Conservation (phyloP, 108 stramenopile species). For the Bacterosira constricta region DNA sequence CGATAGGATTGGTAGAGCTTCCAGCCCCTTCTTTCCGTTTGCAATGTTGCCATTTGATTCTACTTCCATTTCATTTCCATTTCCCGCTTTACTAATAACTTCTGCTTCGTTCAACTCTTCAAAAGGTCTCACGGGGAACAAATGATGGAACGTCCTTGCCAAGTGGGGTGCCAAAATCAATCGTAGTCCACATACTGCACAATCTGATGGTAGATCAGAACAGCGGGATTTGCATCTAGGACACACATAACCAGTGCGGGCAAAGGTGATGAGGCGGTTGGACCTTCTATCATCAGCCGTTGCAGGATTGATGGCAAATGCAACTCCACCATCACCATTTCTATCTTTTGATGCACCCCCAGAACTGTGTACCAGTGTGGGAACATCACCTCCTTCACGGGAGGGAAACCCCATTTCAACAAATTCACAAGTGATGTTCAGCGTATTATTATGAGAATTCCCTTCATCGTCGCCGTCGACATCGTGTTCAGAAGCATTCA, state of each 20-base stretch:
- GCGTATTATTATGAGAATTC: slow-evolving; percentile 10
- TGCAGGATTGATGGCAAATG: slow-evolving; percentile 43
- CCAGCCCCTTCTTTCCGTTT: slow-evolving; percentile 46
- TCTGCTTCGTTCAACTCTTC: slow-evolving; percentile 56
- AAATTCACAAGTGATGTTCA: slow-evolving; percentile 66
- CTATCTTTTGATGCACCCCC: slow-evolving; percentile 50
- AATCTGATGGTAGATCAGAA: slow-evolving; percentile 80
- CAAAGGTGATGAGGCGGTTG: slow-evolving; percentile 54
- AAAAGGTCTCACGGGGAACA: slow-evolving; percentile 92
- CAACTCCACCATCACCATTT: slow-evolving; percentile 41
- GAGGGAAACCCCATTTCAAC: slow-evolving; percentile 88
- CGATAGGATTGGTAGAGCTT: slow-evolving; percentile 29
- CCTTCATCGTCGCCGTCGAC: slow-evolving; percentile 7
- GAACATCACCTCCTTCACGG: slow-evolving; percentile 65
- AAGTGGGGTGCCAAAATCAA: slow-evolving; percentile 87
- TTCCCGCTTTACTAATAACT: slow-evolving; percentile 3
- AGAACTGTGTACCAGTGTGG: slow-evolving; percentile 67
- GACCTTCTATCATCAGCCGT: slow-evolving; percentile 44
- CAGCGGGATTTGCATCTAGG: slow-evolving; percentile 81
- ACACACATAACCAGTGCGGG: slow-evolving; percentile 78
- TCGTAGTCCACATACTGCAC: slow-evolving; percentile 89
- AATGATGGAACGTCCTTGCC: slow-evolving; percentile 90
- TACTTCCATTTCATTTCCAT: background rate
- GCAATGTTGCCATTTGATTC: slow-evolving; percentile 26
- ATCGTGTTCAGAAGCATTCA: slow-evolving; percentile 14